Percentiles rank a stretch among this genome's conserved stretches.
Conservation (phyloP, 2,329 filamentous ascomycete genomes). For the Ceratocystis papillata region DNA sequence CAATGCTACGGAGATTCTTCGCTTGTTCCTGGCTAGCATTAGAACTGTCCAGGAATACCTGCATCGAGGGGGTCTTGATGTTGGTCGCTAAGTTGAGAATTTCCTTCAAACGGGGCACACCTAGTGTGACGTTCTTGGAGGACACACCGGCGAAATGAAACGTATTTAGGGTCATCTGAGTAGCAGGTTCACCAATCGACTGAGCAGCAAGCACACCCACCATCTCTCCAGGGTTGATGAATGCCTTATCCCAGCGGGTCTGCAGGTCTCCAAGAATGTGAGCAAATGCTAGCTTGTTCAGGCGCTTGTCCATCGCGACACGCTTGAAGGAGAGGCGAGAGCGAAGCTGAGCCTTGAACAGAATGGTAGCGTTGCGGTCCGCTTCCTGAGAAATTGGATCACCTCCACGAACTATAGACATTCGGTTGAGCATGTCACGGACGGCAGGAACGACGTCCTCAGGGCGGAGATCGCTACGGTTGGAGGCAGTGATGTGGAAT, state of each 20-base stretch:
- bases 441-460: constrained; percentile 76
- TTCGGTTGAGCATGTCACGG: constrained; percentile 58
- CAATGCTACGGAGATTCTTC: constrained; percentile 73
- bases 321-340: constrained; percentile 88
- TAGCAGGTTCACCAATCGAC: constrained; percentile 96
- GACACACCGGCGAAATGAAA: constrained; percentile 99
- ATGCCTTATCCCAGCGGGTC: constrained; percentile 72
- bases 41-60: constrained; percentile 64
- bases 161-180: constrained; percentile 98
- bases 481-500: constrained; percentile 77
- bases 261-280: constrained; percentile 87
- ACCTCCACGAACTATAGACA: constrained; percentile 75
- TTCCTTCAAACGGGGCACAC: constrained; percentile 98
- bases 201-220: constrained; percentile 95
- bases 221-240: constrained; percentile 93
- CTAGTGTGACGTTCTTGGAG: constrained; percentile 97
- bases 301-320: constrained; percentile 69
- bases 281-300: constrained; percentile 86
- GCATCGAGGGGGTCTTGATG: constrained; percentile 98
- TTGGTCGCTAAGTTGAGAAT: constrained; percentile 96
- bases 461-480: constrained; percentile 81
- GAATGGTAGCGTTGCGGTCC: constrained; percentile 73
- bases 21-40: constrained; percentile 64
- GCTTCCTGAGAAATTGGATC: constrained; percentile 78
- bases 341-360: constrained; percentile 86